A percentile compares a stretch with the other conserved stretches of the same genome.
phyloP scores from a whole-genome alignment of 2,329 filamentous ascomycete species.

The Fusarium sp. region DNA sequence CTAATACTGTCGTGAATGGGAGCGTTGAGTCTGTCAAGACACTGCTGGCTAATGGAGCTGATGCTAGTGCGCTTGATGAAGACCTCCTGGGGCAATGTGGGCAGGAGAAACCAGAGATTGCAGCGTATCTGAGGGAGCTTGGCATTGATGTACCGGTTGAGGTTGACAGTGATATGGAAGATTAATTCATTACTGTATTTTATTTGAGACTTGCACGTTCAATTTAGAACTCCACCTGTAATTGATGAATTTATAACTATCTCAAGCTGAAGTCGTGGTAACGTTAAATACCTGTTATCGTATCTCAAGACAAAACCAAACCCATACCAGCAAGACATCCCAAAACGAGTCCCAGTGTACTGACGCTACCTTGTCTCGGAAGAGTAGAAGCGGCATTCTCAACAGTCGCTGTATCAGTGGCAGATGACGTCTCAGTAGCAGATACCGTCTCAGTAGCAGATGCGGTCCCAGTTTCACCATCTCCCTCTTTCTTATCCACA shows the following conservation, averaged over 20 bases:
- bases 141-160: background rate
- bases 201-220: fast-evolving
- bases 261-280: too few relatives aligned
- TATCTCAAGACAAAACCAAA: background rate
- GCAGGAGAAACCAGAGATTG: constrained; percentile 1
- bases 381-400: background rate
- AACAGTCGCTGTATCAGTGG: background rate
- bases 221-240: too few relatives aligned
- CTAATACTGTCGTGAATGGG: background rate
- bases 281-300: fast-evolving
- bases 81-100: constrained; percentile 4
- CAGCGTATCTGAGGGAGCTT: background rate
- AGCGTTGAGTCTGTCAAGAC: constrained; percentile 1
- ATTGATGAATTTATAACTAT: too few relatives aligned
- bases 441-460: background rate
- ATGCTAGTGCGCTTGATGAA: background rate
- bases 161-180: background rate
- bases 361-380: background rate
- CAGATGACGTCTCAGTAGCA: background rate
- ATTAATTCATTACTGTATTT: background rate
- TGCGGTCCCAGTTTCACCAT: background rate
- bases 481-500: background rate
- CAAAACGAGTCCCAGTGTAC: background rate
- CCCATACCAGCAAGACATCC: constrained; percentile 5
- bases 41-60: constrained; percentile 5